Percentiles rank a stretch among this genome's conserved stretches.
These are phyloP conservation scores for Didymella arachidicola DNA, from an alignment of 2,329 filamentous ascomycete genomes.

Conservation along the genomic window DNA sequence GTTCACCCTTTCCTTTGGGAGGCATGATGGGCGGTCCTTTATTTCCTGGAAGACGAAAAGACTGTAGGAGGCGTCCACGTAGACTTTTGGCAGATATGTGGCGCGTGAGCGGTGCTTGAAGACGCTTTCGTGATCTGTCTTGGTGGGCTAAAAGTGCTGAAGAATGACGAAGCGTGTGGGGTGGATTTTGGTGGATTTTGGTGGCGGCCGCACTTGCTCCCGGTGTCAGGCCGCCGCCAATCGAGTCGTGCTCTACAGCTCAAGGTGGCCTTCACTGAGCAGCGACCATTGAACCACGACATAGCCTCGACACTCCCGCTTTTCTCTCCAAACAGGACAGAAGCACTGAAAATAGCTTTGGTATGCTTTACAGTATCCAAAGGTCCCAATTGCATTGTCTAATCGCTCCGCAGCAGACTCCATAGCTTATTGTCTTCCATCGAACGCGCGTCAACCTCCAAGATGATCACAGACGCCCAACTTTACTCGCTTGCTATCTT, in stretches of 20 bases:
- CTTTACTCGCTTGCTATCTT: conserved; percentile 93
- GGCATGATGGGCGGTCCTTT: conserved; percentile 65
- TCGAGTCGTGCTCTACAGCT: conserved; percentile 23
- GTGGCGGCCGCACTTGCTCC: conserved; percentile 27
- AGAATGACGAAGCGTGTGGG: conserved; percentile 48
- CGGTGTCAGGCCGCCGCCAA: conserved; percentile 6
- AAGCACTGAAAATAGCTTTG: not conserved
- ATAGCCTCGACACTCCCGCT: conserved; percentile 15
- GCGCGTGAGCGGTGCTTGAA: conserved; percentile 25
- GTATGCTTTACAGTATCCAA: conserved; percentile 3
- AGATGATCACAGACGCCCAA: conserved; percentile 92
- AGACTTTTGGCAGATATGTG: conserved; percentile 11
- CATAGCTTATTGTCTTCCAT: conserved; percentile 25
- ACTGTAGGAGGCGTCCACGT: conserved; percentile 21
- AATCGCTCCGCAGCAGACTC: conserved; percentile 28
- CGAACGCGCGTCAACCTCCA: conserved; percentile 53
- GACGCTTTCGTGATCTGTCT: conserved; percentile 24
- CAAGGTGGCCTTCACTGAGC: conserved; percentile 36
- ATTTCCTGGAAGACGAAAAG: conserved; percentile 7
- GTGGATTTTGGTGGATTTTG: conserved; percentile 31
- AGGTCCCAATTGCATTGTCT: conserved; percentile 17
- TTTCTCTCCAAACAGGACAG: conserved; percentile 1
- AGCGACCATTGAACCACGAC: conserved; percentile 13
- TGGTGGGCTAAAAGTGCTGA: conserved; percentile 38
- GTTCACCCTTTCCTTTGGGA: conserved; percentile 66